Conservation (phyloP, 352 stramenopile species). For the Phytopythium mirpurense region DNA sequence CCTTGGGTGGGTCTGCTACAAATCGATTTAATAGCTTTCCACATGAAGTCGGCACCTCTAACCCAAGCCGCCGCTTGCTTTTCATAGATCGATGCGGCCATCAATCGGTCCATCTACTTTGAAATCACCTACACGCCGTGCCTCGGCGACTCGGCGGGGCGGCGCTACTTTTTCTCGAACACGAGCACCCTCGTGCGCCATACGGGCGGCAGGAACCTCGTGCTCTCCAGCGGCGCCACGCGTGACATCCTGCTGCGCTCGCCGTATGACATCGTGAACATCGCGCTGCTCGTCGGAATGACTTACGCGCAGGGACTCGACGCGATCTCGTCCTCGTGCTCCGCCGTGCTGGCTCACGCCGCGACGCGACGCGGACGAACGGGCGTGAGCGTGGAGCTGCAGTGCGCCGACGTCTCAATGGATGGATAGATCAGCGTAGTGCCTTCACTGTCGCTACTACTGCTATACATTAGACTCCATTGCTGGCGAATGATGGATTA, state of each 20-base stretch:
- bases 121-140: slow-evolving; percentile 79
- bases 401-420: slow-evolving; percentile 40
- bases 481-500: not conserved
- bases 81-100: slow-evolving; percentile 54
- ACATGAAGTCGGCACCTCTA: no score
- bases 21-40: no score
- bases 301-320: slow-evolving; percentile 69
- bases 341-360: slow-evolving; percentile 55
- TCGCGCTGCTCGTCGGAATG: slow-evolving; percentile 66
- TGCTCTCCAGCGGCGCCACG: slow-evolving; percentile 68
- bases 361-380: slow-evolving; percentile 44
- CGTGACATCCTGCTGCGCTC: slow-evolving; percentile 74
- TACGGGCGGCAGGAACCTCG: slow-evolving; percentile 58
- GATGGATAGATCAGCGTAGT: slow-evolving; percentile 20
- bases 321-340: slow-evolving; percentile 47
- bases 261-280: slow-evolving; percentile 78
- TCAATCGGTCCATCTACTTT: slow-evolving; percentile 70
- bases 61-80: no score
- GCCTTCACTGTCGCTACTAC: no score
- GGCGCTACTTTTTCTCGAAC: slow-evolving; percentile 86
- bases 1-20: slow-evolving; percentile 38
- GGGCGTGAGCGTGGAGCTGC: slow-evolving; percentile 32
- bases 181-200: slow-evolving; percentile 70
- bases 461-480: not conserved
- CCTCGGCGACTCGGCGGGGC: slow-evolving; percentile 65